phyloP scores from a whole-genome alignment of 768 basidiomycete species.

The Rhodosporidiobolus odoratus region DNA sequence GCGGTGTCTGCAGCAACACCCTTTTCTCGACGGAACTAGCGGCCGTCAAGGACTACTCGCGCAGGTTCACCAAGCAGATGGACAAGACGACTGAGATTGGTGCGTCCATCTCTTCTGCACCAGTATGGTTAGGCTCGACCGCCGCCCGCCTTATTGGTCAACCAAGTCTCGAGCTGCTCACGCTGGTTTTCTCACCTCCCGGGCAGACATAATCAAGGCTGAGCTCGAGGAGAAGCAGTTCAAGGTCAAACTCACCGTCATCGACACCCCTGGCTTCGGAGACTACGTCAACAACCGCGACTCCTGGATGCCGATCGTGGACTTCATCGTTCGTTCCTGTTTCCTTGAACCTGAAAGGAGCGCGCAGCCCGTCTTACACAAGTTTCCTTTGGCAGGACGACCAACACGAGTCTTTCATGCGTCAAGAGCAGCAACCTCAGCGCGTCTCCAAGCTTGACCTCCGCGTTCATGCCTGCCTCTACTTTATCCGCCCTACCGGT shows the following conservation, averaged over 20 bases:
- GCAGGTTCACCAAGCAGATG: conserved; percentile 87
- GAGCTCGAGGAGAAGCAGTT: conserved; percentile 98
- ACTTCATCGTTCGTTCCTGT: conserved; percentile 62
- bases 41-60: conserved; percentile 78
- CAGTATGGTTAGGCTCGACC: neutral
- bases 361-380: conserved; percentile 51
- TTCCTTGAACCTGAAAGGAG: conserved; percentile 54
- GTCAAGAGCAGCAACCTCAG: conserved; percentile 97
- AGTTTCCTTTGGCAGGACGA: conserved; percentile 42
- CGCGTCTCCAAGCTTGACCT: conserved; percentile 88
- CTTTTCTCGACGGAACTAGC: conserved; percentile 97
- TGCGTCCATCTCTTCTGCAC: neutral
- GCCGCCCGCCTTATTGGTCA: neutral
- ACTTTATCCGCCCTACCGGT: conserved; percentile 92
- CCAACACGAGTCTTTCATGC: conserved; percentile 50
- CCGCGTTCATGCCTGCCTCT: conserved; percentile 91
- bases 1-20: conserved; percentile 98
- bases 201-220: conserved; percentile 87
- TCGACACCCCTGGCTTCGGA: conserved; percentile 97
- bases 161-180: neutral
- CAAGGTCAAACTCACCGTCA: conserved; percentile 98
- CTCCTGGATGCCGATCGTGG: conserved; percentile 95
- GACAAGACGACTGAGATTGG: conserved; percentile 86
- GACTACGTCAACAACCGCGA: conserved; percentile 99
- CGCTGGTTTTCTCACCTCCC: neutral